A percentile compares a stretch with the other conserved stretches of the same genome.
phyloP scores from a whole-genome alignment of 192 early-diverging fungal genomes.

The Entomortierella parvispora region DNA sequence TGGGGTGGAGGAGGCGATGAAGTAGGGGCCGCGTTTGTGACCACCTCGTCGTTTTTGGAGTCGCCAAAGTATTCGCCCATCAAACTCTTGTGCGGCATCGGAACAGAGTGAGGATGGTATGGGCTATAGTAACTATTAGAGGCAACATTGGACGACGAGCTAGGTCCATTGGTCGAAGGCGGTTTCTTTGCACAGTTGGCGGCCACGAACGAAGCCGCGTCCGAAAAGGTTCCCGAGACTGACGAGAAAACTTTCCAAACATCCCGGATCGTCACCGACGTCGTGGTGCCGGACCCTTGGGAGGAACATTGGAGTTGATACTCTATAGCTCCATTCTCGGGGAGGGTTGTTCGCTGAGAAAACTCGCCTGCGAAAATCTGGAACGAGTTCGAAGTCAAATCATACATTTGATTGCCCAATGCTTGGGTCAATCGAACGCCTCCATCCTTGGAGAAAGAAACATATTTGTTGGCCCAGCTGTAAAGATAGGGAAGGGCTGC shows the following conservation, averaged over 20 bases:
- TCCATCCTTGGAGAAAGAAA: constrained; percentile 23
- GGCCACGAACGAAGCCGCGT: not conserved
- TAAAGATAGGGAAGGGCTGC: constrained; percentile 11
- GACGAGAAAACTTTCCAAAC: no score
- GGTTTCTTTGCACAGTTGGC: not conserved
- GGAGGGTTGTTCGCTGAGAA: not conserved
- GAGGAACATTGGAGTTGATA: constrained; percentile 8
- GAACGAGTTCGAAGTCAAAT: not conserved
- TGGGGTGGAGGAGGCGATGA: no score
- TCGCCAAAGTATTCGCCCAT: no score
- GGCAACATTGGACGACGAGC: no score
- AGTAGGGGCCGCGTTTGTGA: no score
- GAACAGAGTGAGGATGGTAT: no score
- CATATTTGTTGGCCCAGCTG: constrained; percentile 1
- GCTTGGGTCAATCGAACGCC: constrained; percentile 45
- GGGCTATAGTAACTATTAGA: no score
- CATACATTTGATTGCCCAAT: constrained; percentile 5
- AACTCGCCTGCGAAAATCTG: not conserved
- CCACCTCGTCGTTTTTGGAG: no score
- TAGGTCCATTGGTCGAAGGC: no score
- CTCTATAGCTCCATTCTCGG: not conserved
- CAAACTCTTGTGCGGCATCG: no score
- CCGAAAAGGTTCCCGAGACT: not conserved
- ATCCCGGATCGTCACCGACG: no score
- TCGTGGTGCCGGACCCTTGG: not conserved